Percentiles rank a stretch among this genome's conserved stretches.
Conservation (phyloP, 495 filamentous ascomycete genomes). For the Neurospora pannonica region DNA sequence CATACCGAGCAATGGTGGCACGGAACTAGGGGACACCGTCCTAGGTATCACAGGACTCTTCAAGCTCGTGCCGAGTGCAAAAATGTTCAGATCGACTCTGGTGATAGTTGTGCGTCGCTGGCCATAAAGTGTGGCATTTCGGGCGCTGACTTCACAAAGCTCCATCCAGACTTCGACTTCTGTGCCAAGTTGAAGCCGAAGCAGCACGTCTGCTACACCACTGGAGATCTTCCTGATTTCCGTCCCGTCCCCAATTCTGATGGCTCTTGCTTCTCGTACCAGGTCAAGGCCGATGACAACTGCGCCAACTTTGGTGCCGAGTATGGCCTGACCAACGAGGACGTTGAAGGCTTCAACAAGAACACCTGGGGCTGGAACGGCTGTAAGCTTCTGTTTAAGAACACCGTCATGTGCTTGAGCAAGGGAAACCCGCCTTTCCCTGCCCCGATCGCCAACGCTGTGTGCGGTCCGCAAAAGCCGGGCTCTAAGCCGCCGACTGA, state of each 20-base stretch:
- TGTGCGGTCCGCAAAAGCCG: slow-evolving; percentile 22
- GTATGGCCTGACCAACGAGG: slow-evolving; percentile 20
- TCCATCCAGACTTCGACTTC: slow-evolving; percentile 24
- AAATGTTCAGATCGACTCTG: slow-evolving; percentile 15
- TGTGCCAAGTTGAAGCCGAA: slow-evolving; percentile 26
- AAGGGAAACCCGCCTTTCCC: slow-evolving; percentile 39
- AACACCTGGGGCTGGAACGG: slow-evolving; percentile 43
- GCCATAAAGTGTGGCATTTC: slow-evolving; percentile 33
- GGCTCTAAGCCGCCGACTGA: neutral
- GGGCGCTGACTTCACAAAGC: slow-evolving; percentile 26
- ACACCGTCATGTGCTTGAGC: slow-evolving; percentile 38
- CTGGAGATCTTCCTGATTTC: slow-evolving; percentile 27
- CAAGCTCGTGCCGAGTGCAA: slow-evolving; percentile 4
- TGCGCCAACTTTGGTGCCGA: slow-evolving; percentile 22
- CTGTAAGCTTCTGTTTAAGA: slow-evolving; percentile 24
- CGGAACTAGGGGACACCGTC: neutral
- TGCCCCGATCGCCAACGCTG: slow-evolving; percentile 10
- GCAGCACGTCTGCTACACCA: slow-evolving; percentile 40
- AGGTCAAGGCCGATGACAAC: slow-evolving; percentile 22
- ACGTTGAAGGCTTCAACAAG: slow-evolving; percentile 33
- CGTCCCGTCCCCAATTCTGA: slow-evolving; percentile 31
- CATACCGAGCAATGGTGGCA: no score
- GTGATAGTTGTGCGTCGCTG: slow-evolving; percentile 33
- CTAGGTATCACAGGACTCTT: neutral
- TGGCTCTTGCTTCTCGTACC: slow-evolving; percentile 32